Base-by-base conservation (phyloP, 768 basidiomycete species). In the Mycena kentingensis region DNA sequence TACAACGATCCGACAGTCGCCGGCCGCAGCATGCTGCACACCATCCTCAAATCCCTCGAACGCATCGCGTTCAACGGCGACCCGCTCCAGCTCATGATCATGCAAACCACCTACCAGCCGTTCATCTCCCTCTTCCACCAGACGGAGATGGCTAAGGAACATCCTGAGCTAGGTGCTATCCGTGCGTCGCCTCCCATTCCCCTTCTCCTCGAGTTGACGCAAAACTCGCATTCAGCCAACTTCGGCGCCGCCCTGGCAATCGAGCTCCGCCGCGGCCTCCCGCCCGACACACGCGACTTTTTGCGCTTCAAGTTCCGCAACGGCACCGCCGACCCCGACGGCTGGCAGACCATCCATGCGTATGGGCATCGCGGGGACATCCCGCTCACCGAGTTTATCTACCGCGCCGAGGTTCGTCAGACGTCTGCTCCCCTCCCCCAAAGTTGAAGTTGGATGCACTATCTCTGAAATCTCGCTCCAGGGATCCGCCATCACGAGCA, bases 71-170 rank as follows among this genome's bases (percentile, higher is more conserved):
- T 85, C 76, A 83, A 85, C 62, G 82, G 79, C 55, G 86, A 90
- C 71, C 85, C 89, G 36, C 81, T 94, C 38, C 84, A 89, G 60
- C 80, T 94, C 73, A 76, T 87, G 69, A 68, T 92, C 59, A 75
- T 90, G 60, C 83, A 89, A 71, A 85, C 86, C 16, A 88, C 89
- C 55, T 94, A 94, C 76, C 92, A 93, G 68, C 86, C 92, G 11
- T 91, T 95, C 80, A 85, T 93, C 63, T 92, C 90, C 2, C 77
- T 94, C 68, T 88, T 94, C 82, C 81, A 84, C 65, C 80, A 88
- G 68, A 82, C 88, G 13, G 87, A 87, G 51, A 71, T 87, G 51
- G 61, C 70, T 60, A 72, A 79, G 51, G 70, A 77, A 22, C 70
- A 83, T 65, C 85, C 87, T 2, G 78, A 87, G 43, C 68, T 86